These are phyloP conservation scores for Rhodotorula graminis DNA, from an alignment of 768 basidiomycete species.

Conservation along the genomic window DNA sequence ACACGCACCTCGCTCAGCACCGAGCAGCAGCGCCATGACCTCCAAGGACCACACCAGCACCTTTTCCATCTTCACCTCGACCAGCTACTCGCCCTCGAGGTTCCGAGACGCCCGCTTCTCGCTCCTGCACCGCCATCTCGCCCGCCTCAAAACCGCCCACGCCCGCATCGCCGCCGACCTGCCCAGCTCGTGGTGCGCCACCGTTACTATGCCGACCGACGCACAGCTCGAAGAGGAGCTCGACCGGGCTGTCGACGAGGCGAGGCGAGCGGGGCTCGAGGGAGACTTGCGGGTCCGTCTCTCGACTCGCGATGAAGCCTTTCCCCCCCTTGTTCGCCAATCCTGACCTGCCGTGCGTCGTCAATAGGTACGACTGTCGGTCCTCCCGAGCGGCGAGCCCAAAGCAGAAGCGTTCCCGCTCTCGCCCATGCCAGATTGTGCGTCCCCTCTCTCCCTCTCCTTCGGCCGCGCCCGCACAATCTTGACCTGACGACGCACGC, in stretches of 20 bases:
- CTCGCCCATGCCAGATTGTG: constrained; percentile 15
- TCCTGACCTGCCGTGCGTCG: fast-evolving
- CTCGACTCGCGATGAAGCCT: background rate
- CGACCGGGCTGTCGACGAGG: constrained; percentile 1
- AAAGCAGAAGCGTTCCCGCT: constrained; percentile 5
- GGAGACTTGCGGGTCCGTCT: constrained; percentile 8
- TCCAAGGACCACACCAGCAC: too few species aligned
- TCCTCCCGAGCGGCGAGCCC: background rate
- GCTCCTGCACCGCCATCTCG: constrained; percentile 13
- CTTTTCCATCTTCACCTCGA: background rate
- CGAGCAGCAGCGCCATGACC: too few species aligned
- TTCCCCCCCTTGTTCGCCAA: background rate
- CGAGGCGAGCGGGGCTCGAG: background rate
- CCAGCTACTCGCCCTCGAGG: background rate
- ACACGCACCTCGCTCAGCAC: too few species aligned
- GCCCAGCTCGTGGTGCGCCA: constrained; percentile 19
- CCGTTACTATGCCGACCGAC: background rate
- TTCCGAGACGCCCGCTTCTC: background rate
- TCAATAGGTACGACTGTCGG: constrained; percentile 1
- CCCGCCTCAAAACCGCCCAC: constrained; percentile 11
- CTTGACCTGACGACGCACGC: too few species aligned
- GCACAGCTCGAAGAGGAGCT: background rate
- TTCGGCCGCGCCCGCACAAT: too few species aligned
- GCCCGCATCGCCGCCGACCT: background rate
- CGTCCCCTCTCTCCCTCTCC: background rate